A percentile compares a stretch with the other conserved stretches of the same genome.
phyloP scores from a whole-genome alignment of 352 stramenopile species.

The Globisporangium camurandrum region DNA sequence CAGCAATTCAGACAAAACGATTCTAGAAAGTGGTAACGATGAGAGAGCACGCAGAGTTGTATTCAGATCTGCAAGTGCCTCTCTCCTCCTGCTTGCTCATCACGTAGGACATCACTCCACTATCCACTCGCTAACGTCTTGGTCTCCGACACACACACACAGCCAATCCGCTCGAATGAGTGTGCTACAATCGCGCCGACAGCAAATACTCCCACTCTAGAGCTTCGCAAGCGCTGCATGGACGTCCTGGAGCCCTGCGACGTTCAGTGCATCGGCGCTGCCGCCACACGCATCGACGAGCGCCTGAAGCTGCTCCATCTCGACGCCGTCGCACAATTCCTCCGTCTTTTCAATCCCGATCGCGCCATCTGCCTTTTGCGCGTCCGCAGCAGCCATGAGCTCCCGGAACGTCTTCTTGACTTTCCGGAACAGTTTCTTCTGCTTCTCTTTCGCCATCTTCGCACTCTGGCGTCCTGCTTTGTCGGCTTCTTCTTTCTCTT shows the following conservation, averaged over 20 bases:
- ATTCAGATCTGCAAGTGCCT: too few relatives aligned
- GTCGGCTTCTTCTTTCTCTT: constrained; percentile 58
- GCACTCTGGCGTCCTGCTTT: constrained; percentile 61
- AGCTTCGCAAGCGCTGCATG: constrained; percentile 38
- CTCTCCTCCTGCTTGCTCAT: too few relatives aligned
- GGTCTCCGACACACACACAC: too few relatives aligned
- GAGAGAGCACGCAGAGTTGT: too few relatives aligned
- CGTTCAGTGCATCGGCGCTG: constrained; percentile 39
- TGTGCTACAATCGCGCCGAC: too few relatives aligned
- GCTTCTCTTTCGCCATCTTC: constrained; percentile 77
- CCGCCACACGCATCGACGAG: constrained; percentile 59
- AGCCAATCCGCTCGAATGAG: too few relatives aligned
- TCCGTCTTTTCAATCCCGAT: constrained; percentile 74
- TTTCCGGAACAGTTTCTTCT: constrained; percentile 80
- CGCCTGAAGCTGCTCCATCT: constrained; percentile 61
- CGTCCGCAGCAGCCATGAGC: constrained; percentile 54
- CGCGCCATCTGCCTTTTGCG: constrained; percentile 45
- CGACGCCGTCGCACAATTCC: constrained; percentile 58
- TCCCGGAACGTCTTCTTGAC: constrained; percentile 83
- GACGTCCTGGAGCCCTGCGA: constrained; percentile 45
- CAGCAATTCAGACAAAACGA: too few relatives aligned
- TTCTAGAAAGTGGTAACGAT: too few relatives aligned
- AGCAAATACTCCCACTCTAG: constrained; percentile 10
- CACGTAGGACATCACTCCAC: too few relatives aligned
- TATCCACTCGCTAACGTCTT: too few relatives aligned